Evolutionary conservation across 176 grass and related monocot species (phyloP).

Genomic region (Phoenix roebelenii): DNA sequence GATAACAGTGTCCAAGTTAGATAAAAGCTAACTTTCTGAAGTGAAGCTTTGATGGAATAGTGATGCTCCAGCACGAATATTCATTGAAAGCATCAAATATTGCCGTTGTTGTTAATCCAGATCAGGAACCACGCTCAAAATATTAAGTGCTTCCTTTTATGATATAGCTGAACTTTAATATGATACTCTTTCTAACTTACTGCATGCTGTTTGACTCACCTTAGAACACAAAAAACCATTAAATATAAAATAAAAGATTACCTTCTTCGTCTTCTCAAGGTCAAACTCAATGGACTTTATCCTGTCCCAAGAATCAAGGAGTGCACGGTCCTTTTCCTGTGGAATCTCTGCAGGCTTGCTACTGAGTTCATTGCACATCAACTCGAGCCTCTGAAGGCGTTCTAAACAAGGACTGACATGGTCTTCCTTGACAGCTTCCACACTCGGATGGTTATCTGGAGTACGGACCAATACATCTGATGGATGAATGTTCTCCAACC

Average conservation of each 20-base stretch:
- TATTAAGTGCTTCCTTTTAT: too few species aligned
- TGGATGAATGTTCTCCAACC: conserved; percentile 25
- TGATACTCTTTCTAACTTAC: too few species aligned
- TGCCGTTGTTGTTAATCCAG: too few species aligned
- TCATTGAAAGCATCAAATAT: too few species aligned
- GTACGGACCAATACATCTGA: conserved; percentile 2
- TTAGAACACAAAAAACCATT: too few species aligned
- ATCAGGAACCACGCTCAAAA: too few species aligned
- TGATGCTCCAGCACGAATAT: too few species aligned
- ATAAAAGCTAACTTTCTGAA: too few species aligned
- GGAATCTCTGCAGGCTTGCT: conserved; percentile 56
- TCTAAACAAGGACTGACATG: conserved; percentile 40
- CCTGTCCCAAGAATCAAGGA: conserved; percentile 71
- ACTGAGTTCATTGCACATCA: conserved; percentile 54
- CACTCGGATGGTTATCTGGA: conserved; percentile 13
- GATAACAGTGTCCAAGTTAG: too few species aligned
- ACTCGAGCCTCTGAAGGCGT: conserved; percentile 65
- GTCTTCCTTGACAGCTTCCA: conserved; percentile 15
- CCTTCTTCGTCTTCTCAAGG: conserved; percentile 62
- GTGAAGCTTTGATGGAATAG: too few species aligned
- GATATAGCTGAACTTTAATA: too few species aligned
- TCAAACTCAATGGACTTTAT: conserved; percentile 85
- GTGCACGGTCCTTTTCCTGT: conserved; percentile 50
- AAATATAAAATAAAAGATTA: conserved; percentile 16
- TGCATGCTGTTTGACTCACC: too few species aligned